A percentile compares a stretch with the other conserved stretches of the same genome.
Evolutionary conservation across 495 filamentous ascomycete genomes (phyloP).

Genomic region (Sordaria brevicollis): DNA sequence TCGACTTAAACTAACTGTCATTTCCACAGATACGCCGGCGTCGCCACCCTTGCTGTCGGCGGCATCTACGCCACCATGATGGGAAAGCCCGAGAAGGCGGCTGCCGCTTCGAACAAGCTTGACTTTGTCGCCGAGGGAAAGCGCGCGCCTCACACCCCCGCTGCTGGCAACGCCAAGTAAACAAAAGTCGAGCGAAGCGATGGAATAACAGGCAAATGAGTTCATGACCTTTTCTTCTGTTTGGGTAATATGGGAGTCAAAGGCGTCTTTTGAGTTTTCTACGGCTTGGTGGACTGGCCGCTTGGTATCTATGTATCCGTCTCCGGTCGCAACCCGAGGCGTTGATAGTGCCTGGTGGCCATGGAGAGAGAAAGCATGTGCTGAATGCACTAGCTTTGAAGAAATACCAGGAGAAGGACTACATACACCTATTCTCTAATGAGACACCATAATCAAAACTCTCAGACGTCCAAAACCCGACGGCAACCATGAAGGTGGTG

Average conservation of each 20-base stretch:
- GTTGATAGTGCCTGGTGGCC: too few relatives aligned
- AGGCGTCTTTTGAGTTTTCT: background rate
- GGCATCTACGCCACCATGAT: background rate
- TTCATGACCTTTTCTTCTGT: background rate
- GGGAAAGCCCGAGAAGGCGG: background rate
- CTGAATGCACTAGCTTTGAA: too few relatives aligned
- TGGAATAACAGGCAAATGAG: too few relatives aligned
- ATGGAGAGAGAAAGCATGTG: too few relatives aligned
- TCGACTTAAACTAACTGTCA: background rate
- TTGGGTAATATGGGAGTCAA: background rate
- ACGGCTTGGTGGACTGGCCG: too few relatives aligned
- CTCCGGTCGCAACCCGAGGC: too few relatives aligned
- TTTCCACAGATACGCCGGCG: background rate
- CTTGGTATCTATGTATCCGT: too few relatives aligned
- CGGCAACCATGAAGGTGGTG: too few relatives aligned
- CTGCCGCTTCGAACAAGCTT: background rate
- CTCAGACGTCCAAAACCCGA: too few relatives aligned
- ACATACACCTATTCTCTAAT: too few relatives aligned
- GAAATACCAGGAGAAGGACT: too few relatives aligned
- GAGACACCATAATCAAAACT: too few relatives aligned
- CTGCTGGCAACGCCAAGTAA: background rate
- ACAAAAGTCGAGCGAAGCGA: background rate
- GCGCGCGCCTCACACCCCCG: background rate
- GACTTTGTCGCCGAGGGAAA: background rate
- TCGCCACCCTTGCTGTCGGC: background rate